Percentiles rank a stretch among this genome's conserved stretches.
Conservation (phyloP, 169 alveolate species). For the Babesia sp. region DNA sequence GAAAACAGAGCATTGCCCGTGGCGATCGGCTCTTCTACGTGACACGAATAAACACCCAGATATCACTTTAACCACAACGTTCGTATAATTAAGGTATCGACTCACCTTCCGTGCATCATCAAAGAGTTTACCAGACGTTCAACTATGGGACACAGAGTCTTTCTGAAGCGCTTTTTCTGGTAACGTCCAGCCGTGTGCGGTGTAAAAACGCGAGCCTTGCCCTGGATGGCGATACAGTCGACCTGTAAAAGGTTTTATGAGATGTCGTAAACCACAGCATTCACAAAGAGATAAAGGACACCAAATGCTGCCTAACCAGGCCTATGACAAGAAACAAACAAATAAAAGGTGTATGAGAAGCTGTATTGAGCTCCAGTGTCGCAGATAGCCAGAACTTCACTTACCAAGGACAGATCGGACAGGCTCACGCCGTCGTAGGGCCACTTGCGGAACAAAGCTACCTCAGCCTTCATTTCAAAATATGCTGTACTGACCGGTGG, state of each 20-base stretch:
- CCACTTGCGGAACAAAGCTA: constrained; percentile 95
- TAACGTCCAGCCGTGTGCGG: constrained; percentile 99
- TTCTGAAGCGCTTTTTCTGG: constrained; percentile 97
- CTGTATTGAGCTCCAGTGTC: neutral
- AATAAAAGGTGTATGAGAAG: too few species aligned
- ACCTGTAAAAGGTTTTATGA: constrained; percentile 68
- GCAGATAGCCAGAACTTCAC: neutral
- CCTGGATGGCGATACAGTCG: constrained; percentile 91
- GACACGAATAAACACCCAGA: too few species aligned
- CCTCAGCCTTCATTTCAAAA: constrained; percentile 78
- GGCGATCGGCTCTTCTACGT: too few species aligned
- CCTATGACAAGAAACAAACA: too few species aligned
- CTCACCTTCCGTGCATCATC: constrained; percentile 84
- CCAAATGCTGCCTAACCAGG: too few species aligned
- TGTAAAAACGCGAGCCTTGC: constrained; percentile 93
- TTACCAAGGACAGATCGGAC: constrained; percentile 91
- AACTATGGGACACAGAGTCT: constrained; percentile 98
- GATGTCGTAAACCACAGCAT: neutral
- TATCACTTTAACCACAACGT: too few species aligned
- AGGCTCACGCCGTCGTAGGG: constrained; percentile 93
- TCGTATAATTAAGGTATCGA: too few species aligned
- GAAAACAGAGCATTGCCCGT: too few species aligned
- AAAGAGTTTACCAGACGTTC: constrained; percentile 95
- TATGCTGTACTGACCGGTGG: neutral
- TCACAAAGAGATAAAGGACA: too few species aligned